These are phyloP conservation scores for Cornus controversa DNA, from an alignment of 148 eudicot species.

Conservation along the genomic window DNA sequence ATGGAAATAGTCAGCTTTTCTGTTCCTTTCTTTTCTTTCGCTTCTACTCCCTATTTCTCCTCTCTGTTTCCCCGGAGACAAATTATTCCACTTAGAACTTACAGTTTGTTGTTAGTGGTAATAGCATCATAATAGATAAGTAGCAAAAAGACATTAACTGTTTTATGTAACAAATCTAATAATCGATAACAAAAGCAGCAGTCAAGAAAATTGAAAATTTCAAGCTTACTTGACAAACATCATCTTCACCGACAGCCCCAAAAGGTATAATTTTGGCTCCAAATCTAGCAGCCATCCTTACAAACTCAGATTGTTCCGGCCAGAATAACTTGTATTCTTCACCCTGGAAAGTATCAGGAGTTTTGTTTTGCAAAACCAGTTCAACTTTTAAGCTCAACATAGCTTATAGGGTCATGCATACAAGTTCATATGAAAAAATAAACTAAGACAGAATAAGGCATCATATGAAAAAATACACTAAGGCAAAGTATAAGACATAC, in stretches of 20 bases:
- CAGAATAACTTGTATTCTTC: conserved; percentile 77
- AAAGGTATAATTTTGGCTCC: conserved; percentile 87
- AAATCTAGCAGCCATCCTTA: conserved; percentile 82
- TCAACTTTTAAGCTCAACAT: background rate
- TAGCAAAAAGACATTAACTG: background rate
- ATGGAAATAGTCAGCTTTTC: background rate
- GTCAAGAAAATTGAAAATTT: background rate
- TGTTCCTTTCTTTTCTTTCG: background rate
- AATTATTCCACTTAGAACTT: no score
- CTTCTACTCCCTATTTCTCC: background rate
- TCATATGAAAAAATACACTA: background rate
- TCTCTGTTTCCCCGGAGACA: no score
- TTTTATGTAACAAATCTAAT: background rate
- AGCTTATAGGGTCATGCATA: background rate
- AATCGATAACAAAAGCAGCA: background rate
- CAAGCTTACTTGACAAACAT: conserved; percentile 53
- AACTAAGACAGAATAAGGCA: background rate
- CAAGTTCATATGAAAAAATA: background rate
- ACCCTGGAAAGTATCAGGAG: conserved; percentile 39
- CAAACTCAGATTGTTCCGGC: conserved; percentile 79
- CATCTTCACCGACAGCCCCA: conserved; percentile 89
- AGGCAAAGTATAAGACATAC: background rate
- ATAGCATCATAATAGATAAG: background rate
- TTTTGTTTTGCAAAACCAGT: background rate
- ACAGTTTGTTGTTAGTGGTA: background rate